Conservation (phyloP, 768 basidiomycete species). For the Saitozyma sp. region DNA sequence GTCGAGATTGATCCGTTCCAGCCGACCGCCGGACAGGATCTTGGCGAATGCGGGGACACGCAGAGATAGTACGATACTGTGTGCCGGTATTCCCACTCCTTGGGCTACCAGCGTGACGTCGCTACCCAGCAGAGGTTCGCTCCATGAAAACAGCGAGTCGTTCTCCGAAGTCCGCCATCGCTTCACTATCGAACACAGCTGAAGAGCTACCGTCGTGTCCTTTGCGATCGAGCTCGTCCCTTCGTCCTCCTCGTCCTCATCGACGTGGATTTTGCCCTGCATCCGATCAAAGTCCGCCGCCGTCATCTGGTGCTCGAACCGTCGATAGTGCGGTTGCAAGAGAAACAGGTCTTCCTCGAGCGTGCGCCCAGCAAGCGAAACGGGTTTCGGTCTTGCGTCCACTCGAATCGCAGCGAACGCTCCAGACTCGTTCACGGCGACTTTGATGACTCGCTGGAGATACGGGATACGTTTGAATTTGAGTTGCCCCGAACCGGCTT, state of each 20-base stretch:
- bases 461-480: slow-evolving; percentile 79
- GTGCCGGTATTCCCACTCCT: slow-evolving; percentile 50
- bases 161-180: slow-evolving; percentile 42
- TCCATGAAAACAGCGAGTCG: slow-evolving; percentile 41
- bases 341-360: slow-evolving; percentile 67
- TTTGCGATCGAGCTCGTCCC: slow-evolving; percentile 46
- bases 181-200: slow-evolving; percentile 40
- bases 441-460: slow-evolving; percentile 79
- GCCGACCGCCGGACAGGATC: slow-evolving; percentile 11
- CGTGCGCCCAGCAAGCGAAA: slow-evolving; percentile 61
- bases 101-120: slow-evolving; percentile 63
- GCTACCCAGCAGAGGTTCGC: slow-evolving; percentile 59
- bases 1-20: neutral
- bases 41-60: slow-evolving; percentile 22
- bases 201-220: slow-evolving; percentile 43
- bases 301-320: slow-evolving; percentile 35
- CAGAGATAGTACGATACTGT: slow-evolving; percentile 28
- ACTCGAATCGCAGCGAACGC: slow-evolving; percentile 81
- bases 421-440: slow-evolving; percentile 82
- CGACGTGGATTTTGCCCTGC: slow-evolving; percentile 13
- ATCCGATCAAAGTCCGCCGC: slow-evolving; percentile 36
- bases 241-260: slow-evolving; percentile 57
- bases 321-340: slow-evolving; percentile 65
- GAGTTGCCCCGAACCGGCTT: slow-evolving; percentile 51
- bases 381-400: slow-evolving; percentile 64